Conservation (phyloP, 2,329 filamentous ascomycete species). For the Berkeleyomyces basicola region DNA sequence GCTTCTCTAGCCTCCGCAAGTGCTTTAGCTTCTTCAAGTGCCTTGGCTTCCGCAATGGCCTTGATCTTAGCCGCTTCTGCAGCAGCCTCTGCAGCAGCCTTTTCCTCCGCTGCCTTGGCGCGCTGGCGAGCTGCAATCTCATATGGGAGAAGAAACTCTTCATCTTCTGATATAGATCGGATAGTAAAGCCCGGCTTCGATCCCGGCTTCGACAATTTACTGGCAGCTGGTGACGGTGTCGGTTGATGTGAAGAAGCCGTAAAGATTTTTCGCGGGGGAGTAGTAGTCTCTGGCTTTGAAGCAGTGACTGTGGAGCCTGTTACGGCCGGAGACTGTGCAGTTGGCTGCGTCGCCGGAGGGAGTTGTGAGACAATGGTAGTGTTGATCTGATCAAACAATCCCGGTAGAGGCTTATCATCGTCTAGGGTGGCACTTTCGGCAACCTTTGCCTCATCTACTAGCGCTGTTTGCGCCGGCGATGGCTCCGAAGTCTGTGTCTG, state of each 20-base stretch:
- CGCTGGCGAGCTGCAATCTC: constrained; percentile 1
- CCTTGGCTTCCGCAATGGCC: not conserved
- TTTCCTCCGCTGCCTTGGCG: not conserved
- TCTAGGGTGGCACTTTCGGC: no score
- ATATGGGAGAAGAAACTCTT: constrained; percentile 9
- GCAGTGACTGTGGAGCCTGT: not conserved
- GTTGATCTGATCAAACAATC: not conserved
- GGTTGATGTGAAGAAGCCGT: not conserved
- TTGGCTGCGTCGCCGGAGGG: not conserved
- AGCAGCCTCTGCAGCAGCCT: not conserved
- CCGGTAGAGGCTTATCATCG: not conserved
- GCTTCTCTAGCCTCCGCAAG: not conserved
- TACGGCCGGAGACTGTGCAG: not conserved
- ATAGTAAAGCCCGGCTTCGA: constrained; percentile 6
- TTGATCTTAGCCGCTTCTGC: not conserved
- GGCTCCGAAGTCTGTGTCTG: not conserved
- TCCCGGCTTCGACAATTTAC: not conserved
- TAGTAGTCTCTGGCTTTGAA: not conserved
- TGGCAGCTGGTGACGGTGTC: not conserved
- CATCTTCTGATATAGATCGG: not conserved
- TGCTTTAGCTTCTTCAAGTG: not conserved
- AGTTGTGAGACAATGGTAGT: not conserved
- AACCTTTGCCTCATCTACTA: not conserved
- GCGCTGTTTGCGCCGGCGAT: not conserved
- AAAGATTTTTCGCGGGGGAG: no score